Percentiles rank a stretch among this genome's conserved stretches.
Conservation (phyloP, 495 filamentous ascomycete genomes). For the Parathielavia appendiculata region DNA sequence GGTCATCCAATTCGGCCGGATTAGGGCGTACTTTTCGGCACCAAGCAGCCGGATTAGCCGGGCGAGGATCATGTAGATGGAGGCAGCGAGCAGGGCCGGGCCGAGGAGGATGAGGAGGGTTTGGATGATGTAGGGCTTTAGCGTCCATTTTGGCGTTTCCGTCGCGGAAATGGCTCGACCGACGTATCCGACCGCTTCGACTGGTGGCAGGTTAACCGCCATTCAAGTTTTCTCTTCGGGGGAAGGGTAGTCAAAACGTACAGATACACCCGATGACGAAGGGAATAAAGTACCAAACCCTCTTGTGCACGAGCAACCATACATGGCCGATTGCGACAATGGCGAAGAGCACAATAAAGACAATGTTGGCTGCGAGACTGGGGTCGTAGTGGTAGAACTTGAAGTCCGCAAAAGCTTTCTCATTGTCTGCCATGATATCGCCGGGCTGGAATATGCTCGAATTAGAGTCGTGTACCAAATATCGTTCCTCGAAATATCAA, state of each 20-base stretch:
- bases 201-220: slow-evolving; percentile 25
- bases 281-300: slow-evolving; percentile 58
- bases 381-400: slow-evolving; percentile 47
- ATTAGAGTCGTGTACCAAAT: not conserved
- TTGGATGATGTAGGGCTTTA: slow-evolving; percentile 38
- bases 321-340: slow-evolving; percentile 43
- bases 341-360: slow-evolving; percentile 51
- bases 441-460: not conserved
- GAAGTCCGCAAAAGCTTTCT: not conserved
- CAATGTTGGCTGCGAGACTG: slow-evolving; percentile 42
- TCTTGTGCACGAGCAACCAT: slow-evolving; percentile 43
- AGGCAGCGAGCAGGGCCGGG: slow-evolving; percentile 42
- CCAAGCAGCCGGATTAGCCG: slow-evolving; percentile 41
- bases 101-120: slow-evolving; percentile 38
- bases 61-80: slow-evolving; percentile 54
- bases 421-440: not conserved
- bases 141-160: slow-evolving; percentile 28
- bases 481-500: too few species aligned
- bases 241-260: slow-evolving; percentile 31
- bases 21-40: slow-evolving; percentile 35
- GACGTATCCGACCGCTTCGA: slow-evolving; percentile 57
- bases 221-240: not conserved
- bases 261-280: slow-evolving; percentile 54
- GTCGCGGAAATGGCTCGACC: slow-evolving; percentile 43
- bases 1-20: slow-evolving; percentile 45